Evolutionary conservation across 139 green algal species (phyloP).

Genomic region (Chlamydomonas sp.): DNA sequence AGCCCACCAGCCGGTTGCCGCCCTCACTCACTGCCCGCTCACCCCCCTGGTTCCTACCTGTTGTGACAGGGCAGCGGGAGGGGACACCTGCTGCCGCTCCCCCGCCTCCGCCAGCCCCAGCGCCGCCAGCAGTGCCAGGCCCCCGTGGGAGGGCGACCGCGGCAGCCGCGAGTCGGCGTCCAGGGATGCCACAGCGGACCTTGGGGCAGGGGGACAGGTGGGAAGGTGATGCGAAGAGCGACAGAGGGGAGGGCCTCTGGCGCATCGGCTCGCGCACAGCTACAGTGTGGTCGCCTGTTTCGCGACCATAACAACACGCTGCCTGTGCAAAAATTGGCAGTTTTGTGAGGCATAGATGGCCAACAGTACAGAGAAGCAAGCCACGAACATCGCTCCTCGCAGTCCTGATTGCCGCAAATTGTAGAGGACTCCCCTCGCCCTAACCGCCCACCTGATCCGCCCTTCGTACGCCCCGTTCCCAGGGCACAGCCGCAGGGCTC

Average conservation of each 20-base stretch:
- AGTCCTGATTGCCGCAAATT: not conserved
- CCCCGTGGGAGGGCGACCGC: not conserved
- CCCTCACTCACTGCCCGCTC: not conserved
- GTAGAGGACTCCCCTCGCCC: not conserved
- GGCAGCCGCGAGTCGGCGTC: not conserved
- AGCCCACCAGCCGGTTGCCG: too few species aligned
- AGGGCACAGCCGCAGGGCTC: slow-evolving; percentile 10
- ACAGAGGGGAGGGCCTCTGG: too few species aligned
- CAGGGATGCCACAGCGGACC: not conserved
- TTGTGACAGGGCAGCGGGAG: too few species aligned
- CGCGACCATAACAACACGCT: too few species aligned
- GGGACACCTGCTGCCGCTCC: not conserved
- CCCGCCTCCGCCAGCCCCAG: not conserved
- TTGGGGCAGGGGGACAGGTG: not conserved
- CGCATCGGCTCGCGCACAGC: too few species aligned
- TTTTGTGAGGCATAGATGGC: not conserved
- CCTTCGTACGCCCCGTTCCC: not conserved
- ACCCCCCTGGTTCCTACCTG: not conserved
- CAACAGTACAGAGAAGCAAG: not conserved
- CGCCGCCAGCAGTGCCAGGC: not conserved
- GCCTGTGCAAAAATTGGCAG: too few species aligned
- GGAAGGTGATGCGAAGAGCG: too few species aligned
- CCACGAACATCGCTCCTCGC: too few species aligned
- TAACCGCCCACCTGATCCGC: not conserved
- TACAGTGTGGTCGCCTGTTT: too few species aligned